Evolutionary conservation across 1,284 basidiomycete species (phyloP).

Genomic region (Ceratobasidium sp.): DNA sequence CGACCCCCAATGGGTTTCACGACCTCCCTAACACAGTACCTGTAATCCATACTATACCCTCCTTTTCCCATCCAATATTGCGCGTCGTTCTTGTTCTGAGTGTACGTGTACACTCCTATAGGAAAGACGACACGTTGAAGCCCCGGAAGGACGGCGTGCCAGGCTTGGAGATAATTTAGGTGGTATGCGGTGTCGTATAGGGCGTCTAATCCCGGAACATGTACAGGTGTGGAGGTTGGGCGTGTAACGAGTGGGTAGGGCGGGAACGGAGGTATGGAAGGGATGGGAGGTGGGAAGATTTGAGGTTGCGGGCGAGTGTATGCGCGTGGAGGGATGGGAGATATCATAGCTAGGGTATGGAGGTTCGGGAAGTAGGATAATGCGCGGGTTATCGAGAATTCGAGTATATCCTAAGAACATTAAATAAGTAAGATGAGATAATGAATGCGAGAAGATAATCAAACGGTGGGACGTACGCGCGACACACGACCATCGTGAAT

Average conservation of each 20-base stretch:
- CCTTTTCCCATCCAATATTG: too few species aligned
- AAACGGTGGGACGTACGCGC: conserved; percentile 7
- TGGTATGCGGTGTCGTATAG: not conserved
- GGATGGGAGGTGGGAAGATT: not conserved
- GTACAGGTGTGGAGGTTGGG: too few species aligned
- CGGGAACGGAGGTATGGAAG: not conserved
- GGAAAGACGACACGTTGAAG: conserved; percentile 7
- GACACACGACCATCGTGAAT: not conserved
- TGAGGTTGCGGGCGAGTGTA: not conserved
- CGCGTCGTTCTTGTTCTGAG: too few species aligned
- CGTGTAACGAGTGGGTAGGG: too few species aligned
- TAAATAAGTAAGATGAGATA: not conserved
- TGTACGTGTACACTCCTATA: not conserved
- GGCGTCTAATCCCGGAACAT: not conserved
- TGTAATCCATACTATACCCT: too few species aligned
- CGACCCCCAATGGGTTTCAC: too few species aligned
- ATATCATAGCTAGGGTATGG: conserved; percentile 10
- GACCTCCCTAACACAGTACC: too few species aligned
- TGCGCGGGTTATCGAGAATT: not conserved
- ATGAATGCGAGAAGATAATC: too few species aligned
- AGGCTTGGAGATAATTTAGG: not conserved
- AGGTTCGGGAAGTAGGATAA: not conserved
- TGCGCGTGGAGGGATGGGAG: conserved; percentile 3
- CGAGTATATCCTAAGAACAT: not conserved
- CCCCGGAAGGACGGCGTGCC: not conserved